Evolutionary conservation across 345 rosid genomes (phyloP), one percentile per base, ranked within the genome.

Genomic region (Camelina hispida): DNA sequence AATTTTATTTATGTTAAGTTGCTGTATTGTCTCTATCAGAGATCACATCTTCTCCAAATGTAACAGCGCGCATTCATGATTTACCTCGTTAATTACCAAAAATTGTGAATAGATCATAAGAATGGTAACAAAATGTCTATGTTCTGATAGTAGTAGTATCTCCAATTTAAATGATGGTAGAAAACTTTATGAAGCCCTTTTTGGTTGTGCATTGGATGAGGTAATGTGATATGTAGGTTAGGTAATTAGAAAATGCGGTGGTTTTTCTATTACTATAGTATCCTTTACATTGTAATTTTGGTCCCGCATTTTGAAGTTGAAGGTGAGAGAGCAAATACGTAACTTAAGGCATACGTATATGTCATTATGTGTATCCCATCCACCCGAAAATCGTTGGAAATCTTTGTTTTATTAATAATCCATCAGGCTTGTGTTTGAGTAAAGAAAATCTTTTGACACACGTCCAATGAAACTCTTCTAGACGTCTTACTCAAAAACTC

Each of bases 391-490:
- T 62, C 65, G 58, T 53, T 61, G 64, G 79, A 62, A 30, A 56
- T 47, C 34, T 69, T 69, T 62, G 62, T 23, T 30, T 68, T 68
- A 53, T 43, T 69, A 62, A 57, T 34, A 62, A 63, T 38, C 14
- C 47, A 64, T 62, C 65, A 56, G 22, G 54, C 62, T 78, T 72
- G 81, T 72, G 54, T 78, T 78, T 71, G 77, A 72, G 81, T 78
- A 78, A 78, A 78, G 81, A 58, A 78, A 78, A 60, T 58, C 63
- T 62, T 59, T 72, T 42, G 77, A 51, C 77, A 51, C 77, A 66
- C 68, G 81, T 75, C 87, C 86, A 78, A 42, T 86, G 90, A 84
- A 84, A 80, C 58, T 74, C 72, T 73, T 57, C 66, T 61, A 82
- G 58, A 84, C 74, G 85, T 73, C 66, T 22, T 51, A 77, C 79